Conservation (phyloP, 1,139 yeast genomes). For the Arxiozyma heterogenica region DNA sequence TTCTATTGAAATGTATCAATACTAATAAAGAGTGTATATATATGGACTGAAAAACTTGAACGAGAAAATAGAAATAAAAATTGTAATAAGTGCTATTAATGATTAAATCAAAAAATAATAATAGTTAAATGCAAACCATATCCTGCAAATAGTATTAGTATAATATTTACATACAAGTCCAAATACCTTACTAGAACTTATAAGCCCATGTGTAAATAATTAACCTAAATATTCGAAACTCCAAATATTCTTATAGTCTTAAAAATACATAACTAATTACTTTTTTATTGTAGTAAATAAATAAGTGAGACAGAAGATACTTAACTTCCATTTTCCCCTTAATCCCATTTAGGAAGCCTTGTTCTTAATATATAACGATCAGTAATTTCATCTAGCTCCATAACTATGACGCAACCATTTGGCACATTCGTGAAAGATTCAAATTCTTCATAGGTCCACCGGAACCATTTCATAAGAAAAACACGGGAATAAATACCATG, state of each 20-base stretch:
- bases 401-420: conserved; percentile 70
- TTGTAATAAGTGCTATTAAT: too few species aligned
- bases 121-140: too few species aligned
- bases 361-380: conserved; percentile 46
- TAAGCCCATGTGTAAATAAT: not conserved
- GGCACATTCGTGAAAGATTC: conserved; percentile 75
- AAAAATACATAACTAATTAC: not conserved
- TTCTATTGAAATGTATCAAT: too few species aligned
- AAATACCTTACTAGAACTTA: too few species aligned
- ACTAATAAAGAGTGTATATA: too few species aligned
- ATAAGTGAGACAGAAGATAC: not conserved
- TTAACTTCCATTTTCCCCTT: not conserved
- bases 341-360: conserved; percentile 35
- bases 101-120: too few species aligned
- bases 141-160: too few species aligned
- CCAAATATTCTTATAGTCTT: not conserved
- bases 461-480: conserved; percentile 83
- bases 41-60: too few species aligned
- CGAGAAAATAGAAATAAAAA: too few species aligned
- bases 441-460: conserved; percentile 86
- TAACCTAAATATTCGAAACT: not conserved
- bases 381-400: conserved; percentile 48
- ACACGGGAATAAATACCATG: conserved; percentile 94
- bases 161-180: too few species aligned
- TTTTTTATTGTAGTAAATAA: too few species aligned